Conservation (phyloP, 305 asterid genomes). For the Rubia peregrina region DNA sequence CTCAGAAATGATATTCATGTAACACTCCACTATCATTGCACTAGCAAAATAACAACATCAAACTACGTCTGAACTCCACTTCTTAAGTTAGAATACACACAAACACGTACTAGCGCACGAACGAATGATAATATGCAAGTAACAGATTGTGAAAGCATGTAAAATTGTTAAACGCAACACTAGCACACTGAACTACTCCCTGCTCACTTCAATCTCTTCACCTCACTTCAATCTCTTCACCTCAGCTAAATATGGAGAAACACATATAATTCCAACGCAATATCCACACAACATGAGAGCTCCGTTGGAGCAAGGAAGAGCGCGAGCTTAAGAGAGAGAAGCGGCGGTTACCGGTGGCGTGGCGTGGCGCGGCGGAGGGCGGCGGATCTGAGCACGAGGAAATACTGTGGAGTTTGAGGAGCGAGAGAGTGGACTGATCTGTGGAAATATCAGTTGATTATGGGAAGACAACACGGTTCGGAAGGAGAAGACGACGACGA, state of each 20-base stretch:
- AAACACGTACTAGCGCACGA: not conserved
- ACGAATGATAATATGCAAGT: not conserved
- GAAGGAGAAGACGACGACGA: conserved; percentile 1
- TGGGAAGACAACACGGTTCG: not conserved
- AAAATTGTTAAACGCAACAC: not conserved
- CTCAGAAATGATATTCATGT: too few relatives aligned
- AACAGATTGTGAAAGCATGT: not conserved
- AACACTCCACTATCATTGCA: not conserved
- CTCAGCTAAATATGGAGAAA: not conserved
- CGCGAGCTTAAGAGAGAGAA: not conserved
- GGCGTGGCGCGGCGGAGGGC: not conserved
- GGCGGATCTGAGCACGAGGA: conserved; percentile 12
- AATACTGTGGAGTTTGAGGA: not conserved
- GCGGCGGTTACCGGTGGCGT: conserved; percentile 12
- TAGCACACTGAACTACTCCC: not conserved
- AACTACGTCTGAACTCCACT: not conserved
- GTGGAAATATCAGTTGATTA: not conserved
- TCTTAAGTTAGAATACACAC: not conserved
- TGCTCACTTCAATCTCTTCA: not conserved
- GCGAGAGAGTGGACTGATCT: conserved; percentile 8
- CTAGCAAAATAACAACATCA: not conserved
- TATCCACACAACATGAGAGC: not conserved
- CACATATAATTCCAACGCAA: not conserved
- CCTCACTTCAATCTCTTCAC: not conserved
- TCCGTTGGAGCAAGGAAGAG: not conserved